Percentiles rank a stretch among this genome's conserved stretches.
Evolutionary conservation across 495 filamentous ascomycete species (phyloP).

Genomic region (Pyrenopolyporus hunteri): DNA sequence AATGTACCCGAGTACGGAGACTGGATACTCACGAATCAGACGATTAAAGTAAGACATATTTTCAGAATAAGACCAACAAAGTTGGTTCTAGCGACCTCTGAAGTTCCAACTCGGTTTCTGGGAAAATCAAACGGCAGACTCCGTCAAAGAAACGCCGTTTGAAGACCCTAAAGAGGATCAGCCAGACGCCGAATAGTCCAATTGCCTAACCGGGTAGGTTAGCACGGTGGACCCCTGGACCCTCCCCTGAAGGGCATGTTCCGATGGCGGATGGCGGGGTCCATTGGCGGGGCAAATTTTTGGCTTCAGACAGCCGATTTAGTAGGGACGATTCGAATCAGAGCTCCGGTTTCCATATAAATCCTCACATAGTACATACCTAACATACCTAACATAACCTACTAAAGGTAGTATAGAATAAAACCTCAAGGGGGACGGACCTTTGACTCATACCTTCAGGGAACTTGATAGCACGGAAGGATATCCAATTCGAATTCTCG

Average conservation of each 20-base stretch:
- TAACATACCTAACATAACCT: not conserved
- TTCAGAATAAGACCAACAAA: too few relatives aligned
- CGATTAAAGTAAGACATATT: not conserved
- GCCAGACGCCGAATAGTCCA: conserved; percentile 17
- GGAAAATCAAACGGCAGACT: conserved; percentile 20
- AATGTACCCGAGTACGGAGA: not conserved
- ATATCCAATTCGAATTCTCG: too few relatives aligned
- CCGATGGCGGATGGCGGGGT: conserved; percentile 46
- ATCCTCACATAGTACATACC: not conserved
- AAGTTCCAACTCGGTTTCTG: conserved; percentile 13
- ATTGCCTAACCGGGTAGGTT: not conserved
- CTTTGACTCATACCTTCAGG: too few relatives aligned
- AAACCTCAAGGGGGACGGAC: not conserved
- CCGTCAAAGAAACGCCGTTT: conserved; percentile 26
- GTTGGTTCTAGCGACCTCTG: too few relatives aligned
- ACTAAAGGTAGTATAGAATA: too few relatives aligned
- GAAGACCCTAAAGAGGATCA: not conserved
- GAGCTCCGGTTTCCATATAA: not conserved
- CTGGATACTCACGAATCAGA: not conserved
- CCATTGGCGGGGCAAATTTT: conserved; percentile 37
- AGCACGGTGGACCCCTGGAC: not conserved
- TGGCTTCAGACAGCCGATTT: not conserved
- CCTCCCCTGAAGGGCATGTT: conserved; percentile 21
- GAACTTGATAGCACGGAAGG: too few relatives aligned
- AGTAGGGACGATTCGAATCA: not conserved